Conservation (phyloP, 305 asterid species). For the Andrographis paniculata region DNA sequence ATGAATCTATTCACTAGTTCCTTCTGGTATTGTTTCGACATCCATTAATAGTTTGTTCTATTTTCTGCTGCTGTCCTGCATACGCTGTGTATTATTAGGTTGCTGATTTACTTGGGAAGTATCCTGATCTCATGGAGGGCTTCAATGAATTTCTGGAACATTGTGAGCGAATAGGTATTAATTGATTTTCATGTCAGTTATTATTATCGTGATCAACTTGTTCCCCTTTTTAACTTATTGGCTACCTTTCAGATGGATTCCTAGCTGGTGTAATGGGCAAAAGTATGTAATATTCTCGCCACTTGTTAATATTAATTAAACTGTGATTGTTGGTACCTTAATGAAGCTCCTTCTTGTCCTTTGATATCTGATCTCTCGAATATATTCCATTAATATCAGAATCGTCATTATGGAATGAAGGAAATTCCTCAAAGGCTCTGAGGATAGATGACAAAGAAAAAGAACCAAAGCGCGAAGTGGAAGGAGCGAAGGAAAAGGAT, state of each 20-base stretch:
- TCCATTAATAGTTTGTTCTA: neutral
- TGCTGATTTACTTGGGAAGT: constrained; percentile 82
- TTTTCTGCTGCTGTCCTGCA: constrained; percentile 1
- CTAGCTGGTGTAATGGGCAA: constrained; percentile 94
- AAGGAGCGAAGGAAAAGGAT: constrained; percentile 82
- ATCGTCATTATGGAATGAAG: constrained; percentile 83
- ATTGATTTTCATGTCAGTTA: constrained; percentile 19
- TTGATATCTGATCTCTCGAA: constrained; percentile 21
- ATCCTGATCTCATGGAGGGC: constrained; percentile 98
- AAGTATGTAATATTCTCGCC: constrained; percentile 48
- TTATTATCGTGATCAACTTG: neutral
- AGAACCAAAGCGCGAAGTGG: constrained; percentile 69
- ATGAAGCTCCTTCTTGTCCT: too few species aligned
- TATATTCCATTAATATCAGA: constrained; percentile 44
- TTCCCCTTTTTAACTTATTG: constrained; percentile 11
- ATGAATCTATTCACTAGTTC: constrained; percentile 2
- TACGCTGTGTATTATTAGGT: constrained; percentile 40
- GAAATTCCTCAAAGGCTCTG: constrained; percentile 59
- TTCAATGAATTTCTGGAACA: constrained; percentile 87
- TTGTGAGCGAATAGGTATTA: constrained; percentile 84
- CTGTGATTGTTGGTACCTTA: too few species aligned
- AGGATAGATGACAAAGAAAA: constrained; percentile 75
- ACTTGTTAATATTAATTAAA: too few species aligned
- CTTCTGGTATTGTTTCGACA: constrained; percentile 1
- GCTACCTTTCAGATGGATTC: constrained; percentile 79